Evolutionary conservation across 192 early-diverging fungal species (phyloP).

Genomic region (Obelidium mucronatum): DNA sequence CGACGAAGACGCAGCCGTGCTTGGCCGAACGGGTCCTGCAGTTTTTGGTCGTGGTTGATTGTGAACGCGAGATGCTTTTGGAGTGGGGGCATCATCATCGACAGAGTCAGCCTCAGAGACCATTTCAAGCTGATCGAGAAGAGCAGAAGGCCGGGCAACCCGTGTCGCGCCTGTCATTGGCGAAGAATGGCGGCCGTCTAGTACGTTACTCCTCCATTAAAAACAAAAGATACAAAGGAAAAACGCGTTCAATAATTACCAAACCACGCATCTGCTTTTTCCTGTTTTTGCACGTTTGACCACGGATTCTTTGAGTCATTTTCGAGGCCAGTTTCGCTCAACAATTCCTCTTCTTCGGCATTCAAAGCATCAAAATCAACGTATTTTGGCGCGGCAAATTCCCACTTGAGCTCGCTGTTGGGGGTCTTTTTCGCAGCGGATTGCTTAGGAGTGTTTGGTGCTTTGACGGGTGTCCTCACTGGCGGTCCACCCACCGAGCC

Average conservation of each 20-base stretch:
- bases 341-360: background rate
- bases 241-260: constrained; percentile 1
- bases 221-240: background rate
- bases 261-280: constrained; percentile 17
- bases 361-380: background rate
- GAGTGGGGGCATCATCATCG: background rate
- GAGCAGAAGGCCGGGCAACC: constrained; percentile 6
- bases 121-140: constrained; percentile 5
- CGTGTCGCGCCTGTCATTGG: background rate
- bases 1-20: too few species aligned
- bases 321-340: background rate
- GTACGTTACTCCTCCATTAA: too few species aligned
- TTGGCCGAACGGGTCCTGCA: background rate
- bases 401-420: background rate
- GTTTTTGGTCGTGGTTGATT: constrained; percentile 14
- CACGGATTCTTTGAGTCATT: background rate
- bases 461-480: too few species aligned
- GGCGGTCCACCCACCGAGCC: too few species aligned
- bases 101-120: background rate
- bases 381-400: constrained; percentile 15
- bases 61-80: constrained; percentile 16
- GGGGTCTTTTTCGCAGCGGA: background rate
- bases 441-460: constrained; percentile 2
- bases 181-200: constrained; percentile 1
- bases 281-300: background rate